Evolutionary conservation across 495 filamentous ascomycete genomes (phyloP), one percentile per base, ranked within the genome.

Genomic region (Hyaloscypha hepaticicola): DNA sequence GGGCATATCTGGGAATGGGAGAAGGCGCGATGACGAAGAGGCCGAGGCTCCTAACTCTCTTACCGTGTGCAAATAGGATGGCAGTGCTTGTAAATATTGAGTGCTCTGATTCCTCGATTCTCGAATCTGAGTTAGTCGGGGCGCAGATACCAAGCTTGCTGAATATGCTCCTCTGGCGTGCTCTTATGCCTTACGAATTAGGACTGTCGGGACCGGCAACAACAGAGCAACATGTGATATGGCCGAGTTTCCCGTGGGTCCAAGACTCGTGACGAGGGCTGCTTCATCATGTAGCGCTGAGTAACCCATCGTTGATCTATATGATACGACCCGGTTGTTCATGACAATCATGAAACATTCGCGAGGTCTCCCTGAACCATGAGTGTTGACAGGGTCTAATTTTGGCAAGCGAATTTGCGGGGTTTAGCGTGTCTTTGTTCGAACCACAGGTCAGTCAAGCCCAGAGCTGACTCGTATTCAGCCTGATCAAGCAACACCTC

Each of bases 401-500:
- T 45, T 45, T 45, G 38, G 38, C 38, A 45, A 45, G 11, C 38
- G 38, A 45, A 45, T 16, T n/a, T 45, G 38, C 38, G 56, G 56
- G 28, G 33, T 24, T 16, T 58, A 58, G 33, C 29, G 29, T 58
- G 21, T 22, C 29, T 58, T 34, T 33, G 27, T 57, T 24, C 26
- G 29, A n/a, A 38, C 21, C 19, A 14, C 29, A 38, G 34, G 19
- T 22, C 56, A 38, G 19, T 27, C 22, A 38, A n/a, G 28, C 22
- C 56, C 41, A 26, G 31, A 41, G 25, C n/a, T 56, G n/a, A 19
- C n/a, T 28, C 49, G 29, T 11, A 25, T 19, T 28, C 58, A 56
- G 29, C 50, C 64, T 61, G 19, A 33, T 33, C 3, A 50, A 14
- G 50, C n/a, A 53, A 53, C 25, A 53, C 31, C 11, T 28, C n/a